phyloP scores from a whole-genome alignment of 352 stramenopile species.

The Pythium rhizo-oryzae region DNA sequence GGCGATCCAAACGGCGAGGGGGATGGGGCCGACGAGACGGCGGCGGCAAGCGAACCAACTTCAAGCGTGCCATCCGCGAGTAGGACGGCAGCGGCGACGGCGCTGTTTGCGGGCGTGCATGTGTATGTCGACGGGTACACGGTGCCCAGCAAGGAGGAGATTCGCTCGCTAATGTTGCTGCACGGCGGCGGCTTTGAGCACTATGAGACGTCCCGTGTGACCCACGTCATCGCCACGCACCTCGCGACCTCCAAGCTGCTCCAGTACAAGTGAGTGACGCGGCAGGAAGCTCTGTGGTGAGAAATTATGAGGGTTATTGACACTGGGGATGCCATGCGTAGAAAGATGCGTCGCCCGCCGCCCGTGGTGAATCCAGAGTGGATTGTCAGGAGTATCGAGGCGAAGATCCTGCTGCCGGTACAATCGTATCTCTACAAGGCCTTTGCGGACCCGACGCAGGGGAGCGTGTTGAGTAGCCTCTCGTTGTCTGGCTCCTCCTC shows the following conservation, averaged over 20 bases:
- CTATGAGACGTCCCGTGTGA: constrained; percentile 86
- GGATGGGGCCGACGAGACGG: background rate
- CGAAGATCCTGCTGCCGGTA: constrained; percentile 66
- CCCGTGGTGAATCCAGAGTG: constrained; percentile 91
- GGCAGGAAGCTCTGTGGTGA: too few relatives aligned
- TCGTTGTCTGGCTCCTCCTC: constrained; percentile 23
- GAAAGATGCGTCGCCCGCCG: constrained; percentile 54
- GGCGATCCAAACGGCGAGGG: background rate
- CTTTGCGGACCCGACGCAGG: constrained; percentile 76
- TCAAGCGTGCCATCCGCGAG: constrained; percentile 5
- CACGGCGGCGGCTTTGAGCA: constrained; percentile 88
- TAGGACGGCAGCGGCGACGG: background rate
- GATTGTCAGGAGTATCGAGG: constrained; percentile 91
- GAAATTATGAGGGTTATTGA: too few relatives aligned
- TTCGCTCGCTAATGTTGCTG: constrained; percentile 75
- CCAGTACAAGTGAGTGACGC: constrained; percentile 85
- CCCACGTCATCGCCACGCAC: constrained; percentile 88
- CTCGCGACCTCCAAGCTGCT: constrained; percentile 84
- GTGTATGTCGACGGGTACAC: constrained; percentile 90
- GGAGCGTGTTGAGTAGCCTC: constrained; percentile 36
- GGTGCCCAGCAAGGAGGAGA: constrained; percentile 80
- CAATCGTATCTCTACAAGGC: constrained; percentile 86
- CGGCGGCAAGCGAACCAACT: background rate
- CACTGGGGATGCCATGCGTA: constrained; percentile 20
- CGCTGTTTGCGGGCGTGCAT: constrained; percentile 73